Evolutionary conservation across 805 yeast genomes (phyloP).

Genomic region (Nakazawaea molendinolei): DNA sequence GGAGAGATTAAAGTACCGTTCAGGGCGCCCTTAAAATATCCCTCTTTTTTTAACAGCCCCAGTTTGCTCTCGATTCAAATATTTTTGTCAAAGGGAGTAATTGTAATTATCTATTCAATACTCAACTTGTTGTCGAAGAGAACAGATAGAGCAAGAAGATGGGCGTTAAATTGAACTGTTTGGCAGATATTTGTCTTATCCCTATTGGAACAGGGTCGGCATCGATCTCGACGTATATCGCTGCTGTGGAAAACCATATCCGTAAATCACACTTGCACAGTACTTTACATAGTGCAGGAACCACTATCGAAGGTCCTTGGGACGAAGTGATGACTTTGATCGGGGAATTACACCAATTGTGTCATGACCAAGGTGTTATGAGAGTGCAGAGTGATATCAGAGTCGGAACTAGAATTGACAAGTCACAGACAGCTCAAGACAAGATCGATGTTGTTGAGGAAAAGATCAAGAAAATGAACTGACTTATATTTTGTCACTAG

Average conservation of each 20-base stretch:
- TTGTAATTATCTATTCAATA: not conserved
- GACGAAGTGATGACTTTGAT: constrained; percentile 73
- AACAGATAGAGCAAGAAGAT: not conserved
- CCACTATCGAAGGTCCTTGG: constrained; percentile 93
- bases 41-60: too few relatives aligned
- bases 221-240: constrained; percentile 77
- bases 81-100: too few relatives aligned
- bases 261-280: constrained; percentile 56
- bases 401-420: constrained; percentile 80
- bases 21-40: too few relatives aligned
- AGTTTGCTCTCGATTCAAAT: too few relatives aligned
- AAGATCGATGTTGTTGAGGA: constrained; percentile 60
- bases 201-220: constrained; percentile 80
- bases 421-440: constrained; percentile 64
- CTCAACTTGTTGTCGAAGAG: too few relatives aligned
- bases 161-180: constrained; percentile 48
- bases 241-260: constrained; percentile 60
- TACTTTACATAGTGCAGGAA: constrained; percentile 85
- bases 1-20: too few relatives aligned
- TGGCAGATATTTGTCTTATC: constrained; percentile 81
- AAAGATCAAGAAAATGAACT: constrained; percentile 36
- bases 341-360: constrained; percentile 67
- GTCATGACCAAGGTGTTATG: constrained; percentile 66
- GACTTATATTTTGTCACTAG: too few relatives aligned
- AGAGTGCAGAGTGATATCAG: constrained; percentile 84